Evolutionary conservation across 1,139 yeast species (phyloP), one percentile per base, ranked within the genome.

Genomic region (Zygoascus sp.): DNA sequence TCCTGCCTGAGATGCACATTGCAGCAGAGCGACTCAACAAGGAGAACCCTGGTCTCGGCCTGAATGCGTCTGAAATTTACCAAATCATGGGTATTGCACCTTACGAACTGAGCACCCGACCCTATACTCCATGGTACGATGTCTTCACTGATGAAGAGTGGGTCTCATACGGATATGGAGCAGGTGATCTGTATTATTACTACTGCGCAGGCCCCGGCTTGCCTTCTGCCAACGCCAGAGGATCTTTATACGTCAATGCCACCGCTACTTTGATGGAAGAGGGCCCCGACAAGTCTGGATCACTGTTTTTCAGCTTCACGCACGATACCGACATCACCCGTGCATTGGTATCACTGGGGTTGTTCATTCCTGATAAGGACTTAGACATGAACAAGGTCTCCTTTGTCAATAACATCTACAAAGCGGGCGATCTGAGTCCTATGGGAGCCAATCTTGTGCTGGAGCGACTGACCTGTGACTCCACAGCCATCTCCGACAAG

Each of bases 311-410:
- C 52, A 68, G 76, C n/a, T 81, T 81, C 61, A 68, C 80, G 16
- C 88, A 81, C 59, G 86, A 81, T 59, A 68, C 78, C 36, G 81
- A 80, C 57, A 61, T 81, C 36, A 69, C 75, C 40, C 67, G 74
- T 30, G 73, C 70, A 53, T 67, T 75, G 46, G 63, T 79, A 23
- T 75, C 81, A 2, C 64, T 79, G 44, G 83, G 81, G 3, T 59
- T 79, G 44, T 69, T 75, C 25, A 67, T 65, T 46, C 65, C 68
- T 15, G 71, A 71, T 2, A 59, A 62, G 21, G 64, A 62, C 39
- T 58, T 70, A 47, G 62, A 68, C 27, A 55, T 61, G 44, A 65
- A 65, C 50, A 56, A 64, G 41, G 67, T 74, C 28, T 65, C 65
- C 5, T 70, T 73, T 53, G 65, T 68, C 49, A 65, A 72, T 45